A percentile compares a stretch with the other conserved stretches of the same genome.
These are phyloP conservation scores for Flagelloscypha sp. DNA, from an alignment of 768 basidiomycete genomes.

Conservation along the genomic window DNA sequence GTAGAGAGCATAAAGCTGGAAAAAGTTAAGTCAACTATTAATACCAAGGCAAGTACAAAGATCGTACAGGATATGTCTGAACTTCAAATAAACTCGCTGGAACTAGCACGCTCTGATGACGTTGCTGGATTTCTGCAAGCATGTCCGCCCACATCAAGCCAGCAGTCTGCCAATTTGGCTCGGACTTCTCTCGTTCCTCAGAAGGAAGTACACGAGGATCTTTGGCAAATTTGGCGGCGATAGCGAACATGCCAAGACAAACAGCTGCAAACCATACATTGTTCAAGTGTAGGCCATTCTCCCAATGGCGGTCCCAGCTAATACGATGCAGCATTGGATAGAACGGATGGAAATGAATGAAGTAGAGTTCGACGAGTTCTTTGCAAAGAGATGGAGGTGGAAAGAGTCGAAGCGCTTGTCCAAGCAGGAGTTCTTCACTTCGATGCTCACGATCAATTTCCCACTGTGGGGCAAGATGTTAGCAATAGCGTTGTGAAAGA, in stretches of 20 bases:
- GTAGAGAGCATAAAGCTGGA: conserved; percentile 48
- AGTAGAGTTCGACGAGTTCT: conserved; percentile 60
- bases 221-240: conserved; percentile 58
- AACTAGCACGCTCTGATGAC: conserved; percentile 42
- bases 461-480: conserved; percentile 34
- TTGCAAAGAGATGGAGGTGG: conserved; percentile 57
- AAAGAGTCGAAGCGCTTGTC: conserved; percentile 34
- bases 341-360: conserved; percentile 47
- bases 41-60: conserved; percentile 6
- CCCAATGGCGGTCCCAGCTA: conserved; percentile 59
- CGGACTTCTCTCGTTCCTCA: conserved; percentile 14
- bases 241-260: conserved; percentile 58
- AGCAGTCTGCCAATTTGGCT: not conserved
- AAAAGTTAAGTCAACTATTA: conserved; percentile 1
- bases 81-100: conserved; percentile 57
- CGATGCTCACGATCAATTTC: too few relatives aligned
- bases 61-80: conserved; percentile 44
- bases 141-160: too few relatives aligned
- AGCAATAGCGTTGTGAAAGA: not conserved
- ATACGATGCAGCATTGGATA: conserved; percentile 66
- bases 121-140: conserved; percentile 39
- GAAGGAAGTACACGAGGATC: conserved; percentile 49
- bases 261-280: conserved; percentile 55
- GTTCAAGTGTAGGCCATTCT: conserved; percentile 40
- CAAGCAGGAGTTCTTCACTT: too few relatives aligned